Conservation (phyloP, 345 rosid species). For the Draba incana region DNA sequence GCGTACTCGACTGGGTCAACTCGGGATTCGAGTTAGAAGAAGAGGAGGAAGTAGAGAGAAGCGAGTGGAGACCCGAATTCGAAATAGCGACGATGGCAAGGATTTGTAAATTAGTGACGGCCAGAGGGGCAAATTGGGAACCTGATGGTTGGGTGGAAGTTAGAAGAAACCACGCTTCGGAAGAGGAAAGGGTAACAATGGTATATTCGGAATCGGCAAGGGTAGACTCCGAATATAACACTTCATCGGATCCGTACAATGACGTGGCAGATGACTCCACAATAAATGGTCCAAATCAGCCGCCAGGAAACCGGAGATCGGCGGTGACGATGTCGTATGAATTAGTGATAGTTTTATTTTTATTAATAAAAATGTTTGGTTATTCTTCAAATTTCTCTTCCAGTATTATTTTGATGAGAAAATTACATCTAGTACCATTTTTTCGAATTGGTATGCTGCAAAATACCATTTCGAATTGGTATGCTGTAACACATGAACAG, state of each 20-base stretch:
- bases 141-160: slow-evolving; percentile 62
- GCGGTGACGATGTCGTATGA: slow-evolving; percentile 22
- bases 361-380: not conserved
- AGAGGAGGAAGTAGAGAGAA: slow-evolving; percentile 29
- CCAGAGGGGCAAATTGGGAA: slow-evolving; percentile 54
- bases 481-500: too few relatives aligned
- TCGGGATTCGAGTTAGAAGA: slow-evolving; percentile 42
- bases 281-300: not conserved
- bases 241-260: slow-evolving; percentile 6
- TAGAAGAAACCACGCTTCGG: slow-evolving; percentile 45
- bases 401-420: not conserved
- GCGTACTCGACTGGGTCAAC: slow-evolving; percentile 63
- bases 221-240: slow-evolving; percentile 10
- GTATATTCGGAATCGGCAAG: slow-evolving; percentile 32
- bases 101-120: slow-evolving; percentile 46
- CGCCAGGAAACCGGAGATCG: slow-evolving; percentile 22
- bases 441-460: too few relatives aligned
- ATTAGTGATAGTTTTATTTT: not conserved
- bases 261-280: slow-evolving; percentile 27
- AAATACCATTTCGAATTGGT: too few relatives aligned
- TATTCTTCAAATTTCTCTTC: not conserved
- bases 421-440: too few relatives aligned
- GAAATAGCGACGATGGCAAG: slow-evolving; percentile 41
- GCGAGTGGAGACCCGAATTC: not conserved
- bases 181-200: slow-evolving; percentile 26